Base-by-base conservation (phyloP, 768 basidiomycete genomes). In the Boletellus ananiceps region DNA sequence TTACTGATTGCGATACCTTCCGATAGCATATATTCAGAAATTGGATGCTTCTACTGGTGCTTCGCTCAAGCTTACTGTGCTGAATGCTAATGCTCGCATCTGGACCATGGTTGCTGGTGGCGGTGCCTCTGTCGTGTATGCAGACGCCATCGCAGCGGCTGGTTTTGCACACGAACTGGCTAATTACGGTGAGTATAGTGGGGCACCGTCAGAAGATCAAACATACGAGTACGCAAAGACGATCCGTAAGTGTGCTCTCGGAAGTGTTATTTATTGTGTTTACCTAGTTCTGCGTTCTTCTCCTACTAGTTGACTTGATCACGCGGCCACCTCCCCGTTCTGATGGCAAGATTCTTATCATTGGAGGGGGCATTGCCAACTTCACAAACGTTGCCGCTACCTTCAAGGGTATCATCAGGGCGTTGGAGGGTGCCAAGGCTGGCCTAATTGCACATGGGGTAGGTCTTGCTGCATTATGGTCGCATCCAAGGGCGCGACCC, bases 81-180 rank as follows among this genome's bases (percentile, higher is more conserved):
- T 99, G 61, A 97, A 98, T 70, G 71, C 88, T 46, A 86, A 90
- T 66, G 96, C 95, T 52, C 88, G 94, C 54, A 83, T 99, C 57
- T 99, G 96, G 96, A 98, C 96, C 59, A 98, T 98, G 95, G 96
- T 99, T 48, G 95, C 96, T 47, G 96, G 95, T 74, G 96, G 96
- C 65, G 92, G 92, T 76, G 81, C 82, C 18, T 81, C 78, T 7
- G 81, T 83, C 54, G 80, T 83, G 36, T 84, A 83, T 62, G 77
- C 75, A 7, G 86, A 88, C 55, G 86, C 87, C 56, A 88, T 88
- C 54, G 86, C 85, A 45, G 94, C 95, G 6, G 91, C 93, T 63
- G 95, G 95, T 32, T 98, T 83, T 64, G 93, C 96, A 16, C 82
- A 96, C 65, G 96, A 99, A 69, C 87, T 99, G 56, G 95, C 95